Evolutionary conservation across 1,139 yeast species (phyloP).

Genomic region (Yamadazyma trypodendri): DNA sequence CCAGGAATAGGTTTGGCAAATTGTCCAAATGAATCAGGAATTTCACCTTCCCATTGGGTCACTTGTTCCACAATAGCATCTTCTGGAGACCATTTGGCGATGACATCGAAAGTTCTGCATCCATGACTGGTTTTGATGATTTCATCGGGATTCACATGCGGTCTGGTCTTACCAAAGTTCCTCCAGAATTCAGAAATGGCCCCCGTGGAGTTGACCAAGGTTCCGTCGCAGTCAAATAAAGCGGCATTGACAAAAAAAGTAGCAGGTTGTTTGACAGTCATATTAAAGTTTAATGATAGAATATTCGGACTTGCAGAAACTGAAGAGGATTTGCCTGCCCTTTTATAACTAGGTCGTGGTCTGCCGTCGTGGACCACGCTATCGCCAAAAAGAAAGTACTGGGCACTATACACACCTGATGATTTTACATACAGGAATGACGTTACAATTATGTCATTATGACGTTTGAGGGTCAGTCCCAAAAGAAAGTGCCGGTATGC

Average conservation of each 20-base stretch:
- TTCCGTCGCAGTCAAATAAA: conserved; percentile 83
- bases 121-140: conserved; percentile 79
- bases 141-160: conserved; percentile 68
- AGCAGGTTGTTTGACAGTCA: conserved; percentile 43
- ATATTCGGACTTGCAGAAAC: not conserved
- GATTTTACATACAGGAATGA: conserved; percentile 3
- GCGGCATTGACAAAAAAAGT: conserved; percentile 48
- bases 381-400: conserved; percentile 1
- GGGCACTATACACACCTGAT: not conserved
- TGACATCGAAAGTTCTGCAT: conserved; percentile 76
- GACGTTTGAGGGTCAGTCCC: conserved; percentile 1
- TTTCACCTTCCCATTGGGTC: conserved; percentile 65
- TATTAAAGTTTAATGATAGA: conserved; percentile 5
- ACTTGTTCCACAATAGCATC: conserved; percentile 67
- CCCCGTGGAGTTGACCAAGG: conserved; percentile 77
- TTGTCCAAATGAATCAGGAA: conserved; percentile 71
- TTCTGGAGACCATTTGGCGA: conserved; percentile 73
- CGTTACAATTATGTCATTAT: conserved; percentile 5
- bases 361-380: conserved; percentile 1
- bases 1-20: conserved; percentile 75
- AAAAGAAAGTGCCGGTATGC: not conserved
- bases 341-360: conserved; percentile 8
- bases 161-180: conserved; percentile 66
- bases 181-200: conserved; percentile 84
- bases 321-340: conserved; percentile 2